Conservation (phyloP, 495 filamentous ascomycete species). For the Hyaloscypha bicolor region DNA sequence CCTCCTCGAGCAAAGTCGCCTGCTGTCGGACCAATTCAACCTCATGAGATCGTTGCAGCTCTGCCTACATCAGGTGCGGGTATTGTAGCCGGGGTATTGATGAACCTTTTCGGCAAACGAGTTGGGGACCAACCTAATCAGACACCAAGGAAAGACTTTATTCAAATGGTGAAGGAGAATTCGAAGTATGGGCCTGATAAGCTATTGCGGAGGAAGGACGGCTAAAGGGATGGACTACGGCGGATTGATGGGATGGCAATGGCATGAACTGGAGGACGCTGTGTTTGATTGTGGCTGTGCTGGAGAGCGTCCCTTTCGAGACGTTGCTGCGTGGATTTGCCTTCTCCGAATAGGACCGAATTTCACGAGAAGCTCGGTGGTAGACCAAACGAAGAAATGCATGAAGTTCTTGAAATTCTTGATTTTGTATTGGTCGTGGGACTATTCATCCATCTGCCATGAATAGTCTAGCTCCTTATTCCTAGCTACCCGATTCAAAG, state of each 20-base stretch:
- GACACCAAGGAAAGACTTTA: constrained; percentile 48
- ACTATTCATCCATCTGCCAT: constrained; percentile 84
- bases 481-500: constrained; percentile 73
- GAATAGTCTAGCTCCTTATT: constrained; percentile 81
- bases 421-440: not conserved
- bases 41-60: constrained; percentile 70
- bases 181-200: constrained; percentile 48
- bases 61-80: constrained; percentile 55
- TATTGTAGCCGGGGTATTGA: constrained; percentile 62
- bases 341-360: not conserved
- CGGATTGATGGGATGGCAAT: not conserved
- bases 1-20: constrained; percentile 1
- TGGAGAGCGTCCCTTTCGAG: not conserved
- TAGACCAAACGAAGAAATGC: not conserved
- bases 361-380: not conserved
- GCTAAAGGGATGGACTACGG: not conserved
- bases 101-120: constrained; percentile 62
- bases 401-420: not conserved
- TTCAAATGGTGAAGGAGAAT: constrained; percentile 54
- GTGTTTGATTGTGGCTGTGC: not conserved
- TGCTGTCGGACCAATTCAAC: constrained; percentile 51
- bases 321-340: not conserved
- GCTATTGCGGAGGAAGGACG: constrained; percentile 38
- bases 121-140: constrained; percentile 49
- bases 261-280: not conserved